Conservation (phyloP, 2,329 filamentous ascomycete genomes). For the Fusarium pseudoanthophilum region DNA sequence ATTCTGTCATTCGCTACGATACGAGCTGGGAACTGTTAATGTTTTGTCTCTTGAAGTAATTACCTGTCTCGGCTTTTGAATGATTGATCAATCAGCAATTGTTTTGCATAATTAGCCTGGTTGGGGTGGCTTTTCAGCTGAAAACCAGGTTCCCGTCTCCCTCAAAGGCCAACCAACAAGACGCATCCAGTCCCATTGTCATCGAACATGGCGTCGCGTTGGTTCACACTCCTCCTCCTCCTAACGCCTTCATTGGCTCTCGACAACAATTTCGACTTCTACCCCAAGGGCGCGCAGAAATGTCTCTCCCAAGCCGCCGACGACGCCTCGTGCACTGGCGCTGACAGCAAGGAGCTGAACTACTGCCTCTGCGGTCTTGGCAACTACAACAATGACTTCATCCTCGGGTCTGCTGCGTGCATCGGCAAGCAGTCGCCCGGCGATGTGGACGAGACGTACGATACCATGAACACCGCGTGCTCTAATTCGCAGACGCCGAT, state of each 20-base stretch:
- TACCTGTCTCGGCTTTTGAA: neutral
- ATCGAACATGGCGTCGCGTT: conserved; percentile 43
- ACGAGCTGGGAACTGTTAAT: neutral
- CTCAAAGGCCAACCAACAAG: neutral
- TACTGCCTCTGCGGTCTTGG: conserved; percentile 57
- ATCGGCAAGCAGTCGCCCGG: conserved; percentile 49
- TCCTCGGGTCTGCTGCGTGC: conserved; percentile 59
- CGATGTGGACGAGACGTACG: conserved; percentile 57
- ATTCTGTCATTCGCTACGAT: conserved; percentile 14
- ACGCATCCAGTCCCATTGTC: neutral
- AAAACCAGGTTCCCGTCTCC: conserved; percentile 3
- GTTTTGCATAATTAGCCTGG: conserved; percentile 1
- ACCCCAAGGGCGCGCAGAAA: conserved; percentile 46
- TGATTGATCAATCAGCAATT: conserved; percentile 7
- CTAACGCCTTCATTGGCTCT: conserved; percentile 38
- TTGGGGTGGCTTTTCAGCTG: conserved; percentile 32
- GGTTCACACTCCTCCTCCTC: conserved; percentile 47
- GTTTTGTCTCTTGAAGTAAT: too few species aligned
- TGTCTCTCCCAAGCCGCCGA: conserved; percentile 58
- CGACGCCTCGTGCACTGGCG: conserved; percentile 54
- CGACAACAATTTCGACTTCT: conserved; percentile 50
- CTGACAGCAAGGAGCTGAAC: conserved; percentile 55
- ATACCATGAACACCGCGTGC: conserved; percentile 57
- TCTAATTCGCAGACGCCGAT: conserved; percentile 56
- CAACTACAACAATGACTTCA: conserved; percentile 59